Conservation (phyloP, 2,329 filamentous ascomycete species). For the Incumbomyces delicatus region DNA sequence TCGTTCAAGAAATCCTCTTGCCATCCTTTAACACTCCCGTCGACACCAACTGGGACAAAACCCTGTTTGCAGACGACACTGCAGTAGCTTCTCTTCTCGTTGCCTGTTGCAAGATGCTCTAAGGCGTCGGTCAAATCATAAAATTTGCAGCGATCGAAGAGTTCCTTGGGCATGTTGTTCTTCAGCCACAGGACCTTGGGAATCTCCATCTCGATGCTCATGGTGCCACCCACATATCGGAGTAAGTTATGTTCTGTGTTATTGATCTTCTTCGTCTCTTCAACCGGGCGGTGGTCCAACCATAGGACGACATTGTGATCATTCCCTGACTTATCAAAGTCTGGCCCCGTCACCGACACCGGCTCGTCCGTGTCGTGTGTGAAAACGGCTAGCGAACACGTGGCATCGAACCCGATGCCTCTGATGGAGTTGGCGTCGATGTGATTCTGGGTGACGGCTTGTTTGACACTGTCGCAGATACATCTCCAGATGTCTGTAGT, state of each 20-base stretch:
- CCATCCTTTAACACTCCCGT: conserved; percentile 96
- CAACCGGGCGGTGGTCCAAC: conserved; percentile 87
- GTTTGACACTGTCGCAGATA: conserved; percentile 80
- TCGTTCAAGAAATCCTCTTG: conserved; percentile 84
- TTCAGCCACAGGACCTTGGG: conserved; percentile 98
- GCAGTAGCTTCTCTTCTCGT: conserved; percentile 86
- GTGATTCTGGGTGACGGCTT: conserved; percentile 70
- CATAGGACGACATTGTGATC: conserved; percentile 94
- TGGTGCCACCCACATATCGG: conserved; percentile 91
- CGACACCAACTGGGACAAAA: conserved; percentile 90
- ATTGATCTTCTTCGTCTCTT: conserved; percentile 91
- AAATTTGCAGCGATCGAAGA: conserved; percentile 91
- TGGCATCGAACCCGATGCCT: conserved; percentile 94
- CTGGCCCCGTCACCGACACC: conserved; percentile 76
- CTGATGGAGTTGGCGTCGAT: conserved; percentile 67
- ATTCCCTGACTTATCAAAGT: conserved; percentile 68
- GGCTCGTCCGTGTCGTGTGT: conserved; percentile 81
- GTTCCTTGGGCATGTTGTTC: conserved; percentile 88
- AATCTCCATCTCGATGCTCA: conserved; percentile 99
- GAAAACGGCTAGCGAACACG: conserved; percentile 94
- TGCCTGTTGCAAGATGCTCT: conserved; percentile 87
- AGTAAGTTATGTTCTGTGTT: conserved; percentile 83
- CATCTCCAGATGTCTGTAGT: conserved; percentile 94
- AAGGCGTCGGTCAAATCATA: conserved; percentile 90
- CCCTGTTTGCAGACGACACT: conserved; percentile 97